Percentiles rank a stretch among this genome's conserved stretches.
Conservation (phyloP, 2,329 filamentous ascomycete genomes). For the Pseudogymnoascus verrucosus region DNA sequence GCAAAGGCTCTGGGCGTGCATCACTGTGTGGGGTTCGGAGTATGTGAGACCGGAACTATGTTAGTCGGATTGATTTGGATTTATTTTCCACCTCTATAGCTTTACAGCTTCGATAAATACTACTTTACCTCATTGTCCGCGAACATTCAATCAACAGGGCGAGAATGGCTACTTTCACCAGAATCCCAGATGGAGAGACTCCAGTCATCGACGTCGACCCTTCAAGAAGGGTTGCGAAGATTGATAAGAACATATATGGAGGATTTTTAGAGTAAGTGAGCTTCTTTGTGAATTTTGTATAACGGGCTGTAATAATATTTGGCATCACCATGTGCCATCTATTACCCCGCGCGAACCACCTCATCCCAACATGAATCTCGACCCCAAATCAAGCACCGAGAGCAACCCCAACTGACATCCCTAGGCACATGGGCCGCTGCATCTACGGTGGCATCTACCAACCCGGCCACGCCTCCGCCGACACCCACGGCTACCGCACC, state of each 20-base stretch:
- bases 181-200: conserved; percentile 50
- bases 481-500: conserved; percentile 66
- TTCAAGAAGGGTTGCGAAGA: conserved; percentile 57
- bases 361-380: not conserved
- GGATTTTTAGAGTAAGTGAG: conserved; percentile 69
- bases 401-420: conserved; percentile 24
- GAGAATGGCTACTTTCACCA: conserved; percentile 65
- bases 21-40: not conserved
- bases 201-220: conserved; percentile 60
- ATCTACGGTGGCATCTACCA: conserved; percentile 85
- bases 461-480: conserved; percentile 63
- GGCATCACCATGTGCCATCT: not conserved
- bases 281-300: not conserved
- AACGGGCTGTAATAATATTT: not conserved
- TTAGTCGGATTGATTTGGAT: not conserved
- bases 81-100: not conserved
- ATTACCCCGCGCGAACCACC: not conserved
- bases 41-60: not conserved
- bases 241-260: conserved; percentile 64
- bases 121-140: not conserved
- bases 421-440: conserved; percentile 78
- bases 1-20: not conserved
- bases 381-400: not conserved
- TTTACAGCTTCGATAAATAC: not conserved
- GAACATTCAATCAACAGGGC: not conserved